Conservation (phyloP, 257 asterid species). For the Solanum virginianum region DNA sequence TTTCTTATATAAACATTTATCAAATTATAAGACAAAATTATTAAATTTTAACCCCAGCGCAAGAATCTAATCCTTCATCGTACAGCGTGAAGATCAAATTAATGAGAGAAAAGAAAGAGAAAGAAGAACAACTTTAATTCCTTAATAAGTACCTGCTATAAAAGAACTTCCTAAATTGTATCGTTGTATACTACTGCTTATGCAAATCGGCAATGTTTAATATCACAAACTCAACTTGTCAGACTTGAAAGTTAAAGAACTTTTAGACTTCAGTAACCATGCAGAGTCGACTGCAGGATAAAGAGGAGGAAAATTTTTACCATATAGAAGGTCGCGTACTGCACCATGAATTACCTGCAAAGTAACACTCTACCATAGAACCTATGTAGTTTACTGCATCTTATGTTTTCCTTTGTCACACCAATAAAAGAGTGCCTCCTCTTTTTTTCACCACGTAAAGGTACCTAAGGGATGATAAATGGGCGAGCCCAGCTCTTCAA, state of each 20-base stretch:
- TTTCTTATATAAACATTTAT: neutral
- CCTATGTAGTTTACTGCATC: neutral
- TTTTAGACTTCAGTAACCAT: neutral
- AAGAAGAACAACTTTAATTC: neutral
- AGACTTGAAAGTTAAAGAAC: neutral
- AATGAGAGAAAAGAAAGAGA: neutral
- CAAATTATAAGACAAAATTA: neutral
- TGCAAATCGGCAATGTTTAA: neutral
- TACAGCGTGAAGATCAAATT: neutral
- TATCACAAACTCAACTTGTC: neutral
- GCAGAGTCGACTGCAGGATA: neutral
- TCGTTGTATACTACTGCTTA: neutral
- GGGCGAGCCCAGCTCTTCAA: neutral
- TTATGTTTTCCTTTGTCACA: neutral
- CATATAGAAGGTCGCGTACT: neutral
- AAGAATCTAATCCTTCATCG: neutral
- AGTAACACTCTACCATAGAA: neutral
- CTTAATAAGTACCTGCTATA: neutral
- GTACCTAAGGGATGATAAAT: neutral
- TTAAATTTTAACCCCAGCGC: neutral
- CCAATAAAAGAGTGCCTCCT: neutral
- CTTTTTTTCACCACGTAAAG: neutral
- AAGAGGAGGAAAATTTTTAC: neutral
- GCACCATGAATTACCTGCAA: neutral
- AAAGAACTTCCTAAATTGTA: neutral